Conservation (phyloP, 352 stramenopile genomes). For the Proteromonas lacertae region DNA sequence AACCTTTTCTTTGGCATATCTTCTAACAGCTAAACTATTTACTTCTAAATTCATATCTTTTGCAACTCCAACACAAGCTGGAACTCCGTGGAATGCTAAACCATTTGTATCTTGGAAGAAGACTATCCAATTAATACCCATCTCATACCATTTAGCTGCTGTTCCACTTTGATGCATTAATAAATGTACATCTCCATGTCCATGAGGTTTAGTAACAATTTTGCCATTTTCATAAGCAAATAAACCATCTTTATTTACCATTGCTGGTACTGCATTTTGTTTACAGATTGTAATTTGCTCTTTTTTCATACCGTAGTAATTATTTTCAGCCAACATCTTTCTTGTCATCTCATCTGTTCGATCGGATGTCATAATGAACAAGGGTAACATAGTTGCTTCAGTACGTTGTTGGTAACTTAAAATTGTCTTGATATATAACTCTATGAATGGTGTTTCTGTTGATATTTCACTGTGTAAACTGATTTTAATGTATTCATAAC, state of each 20-base stretch:
- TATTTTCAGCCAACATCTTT: conserved; percentile 40
- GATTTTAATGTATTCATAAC: conserved; percentile 81
- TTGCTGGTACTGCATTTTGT: conserved; percentile 73
- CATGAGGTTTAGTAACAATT: conserved; percentile 79
- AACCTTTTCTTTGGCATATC: conserved; percentile 62
- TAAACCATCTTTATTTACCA: conserved; percentile 31
- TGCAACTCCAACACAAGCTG: conserved; percentile 44
- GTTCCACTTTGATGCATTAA: conserved; percentile 37
- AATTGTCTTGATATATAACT: conserved; percentile 65
- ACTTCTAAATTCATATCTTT: conserved; percentile 39
- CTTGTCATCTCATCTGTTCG: conserved; percentile 61
- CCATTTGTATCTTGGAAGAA: conserved; percentile 89
- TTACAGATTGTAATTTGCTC: conserved; percentile 70
- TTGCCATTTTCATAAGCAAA: conserved; percentile 25
- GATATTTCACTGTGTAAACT: conserved; percentile 60
- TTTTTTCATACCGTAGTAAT: conserved; percentile 61
- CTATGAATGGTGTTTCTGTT: conserved; percentile 48
- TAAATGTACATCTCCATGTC: conserved; percentile 85
- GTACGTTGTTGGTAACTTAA: conserved; percentile 10
- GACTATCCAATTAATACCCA: conserved; percentile 45
- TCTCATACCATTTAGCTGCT: conserved; percentile 21
- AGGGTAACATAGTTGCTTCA: conserved; percentile 21
- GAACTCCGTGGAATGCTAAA: conserved; percentile 56
- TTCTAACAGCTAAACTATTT: conserved; percentile 53
- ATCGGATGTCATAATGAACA: conserved; percentile 87